phyloP scores from a whole-genome alignment of 2,329 filamentous ascomycete genomes.

The Penicillium sp. region DNA sequence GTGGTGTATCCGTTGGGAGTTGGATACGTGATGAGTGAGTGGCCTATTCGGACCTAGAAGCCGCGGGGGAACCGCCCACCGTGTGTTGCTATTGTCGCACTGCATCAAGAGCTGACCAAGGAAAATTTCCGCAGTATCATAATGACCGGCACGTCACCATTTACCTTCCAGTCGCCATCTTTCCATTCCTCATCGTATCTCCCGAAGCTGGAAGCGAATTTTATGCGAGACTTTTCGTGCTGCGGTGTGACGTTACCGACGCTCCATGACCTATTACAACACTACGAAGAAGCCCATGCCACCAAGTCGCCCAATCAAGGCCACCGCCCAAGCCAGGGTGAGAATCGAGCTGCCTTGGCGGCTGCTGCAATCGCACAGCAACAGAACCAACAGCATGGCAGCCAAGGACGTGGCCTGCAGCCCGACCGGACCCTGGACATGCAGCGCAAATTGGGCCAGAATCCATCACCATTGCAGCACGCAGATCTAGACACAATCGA shows the following conservation, averaged over 20 bases:
- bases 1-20: slow-evolving; percentile 90
- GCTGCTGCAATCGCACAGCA: slow-evolving; percentile 51
- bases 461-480: slow-evolving; percentile 33
- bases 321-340: slow-evolving; percentile 52
- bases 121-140: slow-evolving; percentile 65
- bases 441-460: slow-evolving; percentile 41
- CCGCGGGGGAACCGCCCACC: slow-evolving; percentile 5
- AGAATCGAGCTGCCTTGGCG: slow-evolving; percentile 53
- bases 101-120: slow-evolving; percentile 29
- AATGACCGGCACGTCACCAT: slow-evolving; percentile 96
- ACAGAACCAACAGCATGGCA: slow-evolving; percentile 48
- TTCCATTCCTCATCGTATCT: slow-evolving; percentile 96
- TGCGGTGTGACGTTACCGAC: slow-evolving; percentile 87
- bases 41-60: slow-evolving; percentile 6
- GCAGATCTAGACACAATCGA: slow-evolving; percentile 79
- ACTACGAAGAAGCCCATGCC: slow-evolving; percentile 94
- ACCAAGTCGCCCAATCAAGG: slow-evolving; percentile 58
- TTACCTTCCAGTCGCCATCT: slow-evolving; percentile 84
- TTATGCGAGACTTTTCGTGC: slow-evolving; percentile 96
- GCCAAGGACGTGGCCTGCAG: slow-evolving; percentile 37
- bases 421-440: slow-evolving; percentile 37
- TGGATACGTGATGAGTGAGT: slow-evolving; percentile 98
- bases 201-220: slow-evolving; percentile 93
- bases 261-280: slow-evolving; percentile 89
- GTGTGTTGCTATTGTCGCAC: slow-evolving; percentile 21